Base-by-base conservation (phyloP, 345 rosid species). In the Populus deltoides region DNA sequence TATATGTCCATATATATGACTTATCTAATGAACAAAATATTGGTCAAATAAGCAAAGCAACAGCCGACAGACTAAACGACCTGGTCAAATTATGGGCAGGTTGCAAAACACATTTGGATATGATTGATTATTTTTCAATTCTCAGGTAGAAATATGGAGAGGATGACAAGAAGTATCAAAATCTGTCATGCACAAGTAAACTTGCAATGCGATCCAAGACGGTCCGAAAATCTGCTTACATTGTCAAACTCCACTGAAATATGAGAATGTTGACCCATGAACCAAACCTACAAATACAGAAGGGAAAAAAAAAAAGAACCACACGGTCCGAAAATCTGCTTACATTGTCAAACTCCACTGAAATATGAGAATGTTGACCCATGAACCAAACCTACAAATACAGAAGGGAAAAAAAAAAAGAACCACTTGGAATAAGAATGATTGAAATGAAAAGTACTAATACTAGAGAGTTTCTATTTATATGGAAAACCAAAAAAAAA, bases 181-280 rank as follows among this genome's bases (percentile, higher is more conserved):
- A 43, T 29, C 13, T 31, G 68, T 29, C 27, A 72, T 66, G 63
- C 4, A 18, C 35, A 57, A 16, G 43, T 7, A 38, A 78, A 71
- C 65, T 68, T 49, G 70, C 62, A 67, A 47, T 6, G 63, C 5
- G 8, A 69, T n/a, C 63, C n/a, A 8, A 41, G 12, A 13, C 38
- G 62, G 29, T 55, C 22, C 61, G 15, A n/a, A 41, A 75, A 76
- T 67, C 71, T 57, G 29, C 94, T 86, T 84, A 92, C 97, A 79
- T 82, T 92, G 74, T 92, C 94, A 74, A 92, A 90, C 75, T 90
- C 97, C 72, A 81, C 86, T 5, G 94, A 89, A 62, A 92, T 88
- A 72, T 92, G 93, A 68, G 92, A 90, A 81, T 90, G 87, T 79
- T 88, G 90, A 24, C 97, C 90, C 97, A 89, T 92, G 79, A 92